Conservation (phyloP, 352 stramenopile species). For the Hyaloperonospora arabidopsidis region DNA sequence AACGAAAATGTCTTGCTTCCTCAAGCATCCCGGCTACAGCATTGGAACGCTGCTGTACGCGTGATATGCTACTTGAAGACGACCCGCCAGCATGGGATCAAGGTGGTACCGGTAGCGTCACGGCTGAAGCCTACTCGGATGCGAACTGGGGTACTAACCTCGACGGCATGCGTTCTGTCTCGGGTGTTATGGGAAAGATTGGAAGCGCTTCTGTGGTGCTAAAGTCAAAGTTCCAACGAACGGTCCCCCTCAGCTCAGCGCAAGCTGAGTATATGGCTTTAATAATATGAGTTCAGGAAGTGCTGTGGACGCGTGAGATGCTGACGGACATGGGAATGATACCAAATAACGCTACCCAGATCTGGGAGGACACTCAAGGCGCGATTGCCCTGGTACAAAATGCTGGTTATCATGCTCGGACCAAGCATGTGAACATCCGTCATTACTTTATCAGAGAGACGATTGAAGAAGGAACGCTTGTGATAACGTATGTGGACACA, state of each 20-base stretch:
- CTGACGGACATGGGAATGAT: too few species aligned
- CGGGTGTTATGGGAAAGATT: slow-evolving; percentile 13
- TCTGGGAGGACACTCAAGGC: slow-evolving; percentile 8
- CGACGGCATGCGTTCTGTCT: slow-evolving; percentile 12
- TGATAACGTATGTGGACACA: slow-evolving; percentile 1
- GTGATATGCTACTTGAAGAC: slow-evolving; percentile 9
- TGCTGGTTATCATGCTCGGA: slow-evolving; percentile 3
- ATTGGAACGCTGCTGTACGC: slow-evolving; percentile 5
- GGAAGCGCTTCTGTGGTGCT: slow-evolving; percentile 7
- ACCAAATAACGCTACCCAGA: not conserved
- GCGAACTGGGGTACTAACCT: slow-evolving; percentile 10
- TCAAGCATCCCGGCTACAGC: slow-evolving; percentile 4
- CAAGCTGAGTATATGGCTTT: not conserved
- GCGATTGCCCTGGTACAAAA: slow-evolving; percentile 5
- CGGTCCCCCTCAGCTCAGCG: not conserved
- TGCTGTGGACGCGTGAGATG: not conserved
- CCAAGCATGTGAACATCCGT: slow-evolving; percentile 8
- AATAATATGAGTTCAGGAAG: not conserved
- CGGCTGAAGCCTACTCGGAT: slow-evolving; percentile 10
- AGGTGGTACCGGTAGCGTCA: not conserved
- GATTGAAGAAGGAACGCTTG: slow-evolving; percentile 4
- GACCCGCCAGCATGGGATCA: slow-evolving; percentile 3
- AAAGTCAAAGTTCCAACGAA: slow-evolving; percentile 8
- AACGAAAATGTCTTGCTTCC: slow-evolving; percentile 4
- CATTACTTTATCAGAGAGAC: slow-evolving; percentile 9